These are phyloP conservation scores for Arbutus unedo DNA, from an alignment of 148 eudicot genomes.

Conservation along the genomic window DNA sequence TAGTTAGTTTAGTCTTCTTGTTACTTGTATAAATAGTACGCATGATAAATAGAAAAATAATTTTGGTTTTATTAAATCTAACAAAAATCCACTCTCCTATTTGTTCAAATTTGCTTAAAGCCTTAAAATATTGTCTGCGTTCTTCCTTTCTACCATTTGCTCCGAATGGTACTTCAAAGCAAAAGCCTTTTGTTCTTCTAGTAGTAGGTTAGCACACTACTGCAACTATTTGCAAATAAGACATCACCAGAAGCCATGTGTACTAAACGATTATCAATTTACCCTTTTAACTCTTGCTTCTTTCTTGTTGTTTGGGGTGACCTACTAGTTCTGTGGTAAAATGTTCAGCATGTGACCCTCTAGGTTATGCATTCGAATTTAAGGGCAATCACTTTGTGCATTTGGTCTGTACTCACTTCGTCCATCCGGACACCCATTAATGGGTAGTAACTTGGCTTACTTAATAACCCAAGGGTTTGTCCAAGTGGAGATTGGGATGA, in stretches of 20 bases:
- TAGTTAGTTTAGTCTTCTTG: no score
- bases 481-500: no score
- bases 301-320: not conserved
- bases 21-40: no score
- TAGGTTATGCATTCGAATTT: not conserved
- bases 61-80: no score
- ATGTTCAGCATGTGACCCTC: not conserved
- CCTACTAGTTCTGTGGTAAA: no score
- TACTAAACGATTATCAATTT: not conserved
- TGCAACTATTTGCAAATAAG: not conserved
- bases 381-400: not conserved
- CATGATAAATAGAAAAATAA: no score
- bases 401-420: not conserved
- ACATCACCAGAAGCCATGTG: not conserved
- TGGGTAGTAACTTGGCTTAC: not conserved
- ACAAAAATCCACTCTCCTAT: conserved; percentile 6
- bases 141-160: not conserved
- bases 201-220: conserved; percentile 7
- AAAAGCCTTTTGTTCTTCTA: conserved; percentile 1
- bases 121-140: not conserved
- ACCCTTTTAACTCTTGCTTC: not conserved
- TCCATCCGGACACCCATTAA: not conserved
- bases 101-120: conserved; percentile 11
- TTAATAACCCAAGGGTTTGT: no score
- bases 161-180: not conserved